Evolutionary conservation across 148 eudicot species (phyloP).

Genomic region (Spergularia bocconei): DNA sequence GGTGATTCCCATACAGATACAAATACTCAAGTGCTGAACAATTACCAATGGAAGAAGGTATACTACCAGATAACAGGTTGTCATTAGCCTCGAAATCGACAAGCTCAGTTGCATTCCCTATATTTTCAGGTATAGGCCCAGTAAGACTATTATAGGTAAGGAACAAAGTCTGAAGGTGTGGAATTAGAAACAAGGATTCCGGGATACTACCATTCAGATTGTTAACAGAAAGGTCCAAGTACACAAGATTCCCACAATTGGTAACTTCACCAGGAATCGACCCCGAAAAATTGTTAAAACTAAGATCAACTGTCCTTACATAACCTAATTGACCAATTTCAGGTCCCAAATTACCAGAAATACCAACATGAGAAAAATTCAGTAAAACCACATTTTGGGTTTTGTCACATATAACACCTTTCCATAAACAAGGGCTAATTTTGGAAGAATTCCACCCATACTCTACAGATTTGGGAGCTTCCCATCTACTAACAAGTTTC

Average conservation of each 20-base stretch:
- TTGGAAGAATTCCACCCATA: constrained; percentile 58
- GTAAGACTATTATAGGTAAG: constrained; percentile 45
- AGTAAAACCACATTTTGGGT: constrained; percentile 35
- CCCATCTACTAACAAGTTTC: constrained; percentile 58
- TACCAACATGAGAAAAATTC: constrained; percentile 38
- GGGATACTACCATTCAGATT: constrained; percentile 47
- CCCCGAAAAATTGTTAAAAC: constrained; percentile 41
- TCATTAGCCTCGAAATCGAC: constrained; percentile 30
- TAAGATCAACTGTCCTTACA: constrained; percentile 41
- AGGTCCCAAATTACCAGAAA: constrained; percentile 62
- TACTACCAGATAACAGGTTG: constrained; percentile 49
- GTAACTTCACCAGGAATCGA: constrained; percentile 46
- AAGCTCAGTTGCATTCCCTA: constrained; percentile 55
- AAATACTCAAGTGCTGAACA: constrained; percentile 44
- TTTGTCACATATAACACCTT: constrained; percentile 51
- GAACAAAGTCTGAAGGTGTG: constrained; percentile 31
- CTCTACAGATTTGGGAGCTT: constrained; percentile 43
- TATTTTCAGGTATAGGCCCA: constrained; percentile 52
- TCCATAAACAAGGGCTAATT: constrained; percentile 72
- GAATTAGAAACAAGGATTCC: constrained; percentile 38
- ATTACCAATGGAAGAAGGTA: constrained; percentile 62
- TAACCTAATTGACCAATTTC: constrained; percentile 46
- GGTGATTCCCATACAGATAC: constrained; percentile 35
- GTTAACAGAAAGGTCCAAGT: constrained; percentile 41
- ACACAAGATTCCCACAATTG: constrained; percentile 47